These are phyloP conservation scores for Harringtonia aguacate DNA, from an alignment of 2,329 filamentous ascomycete genomes.

Conservation along the genomic window DNA sequence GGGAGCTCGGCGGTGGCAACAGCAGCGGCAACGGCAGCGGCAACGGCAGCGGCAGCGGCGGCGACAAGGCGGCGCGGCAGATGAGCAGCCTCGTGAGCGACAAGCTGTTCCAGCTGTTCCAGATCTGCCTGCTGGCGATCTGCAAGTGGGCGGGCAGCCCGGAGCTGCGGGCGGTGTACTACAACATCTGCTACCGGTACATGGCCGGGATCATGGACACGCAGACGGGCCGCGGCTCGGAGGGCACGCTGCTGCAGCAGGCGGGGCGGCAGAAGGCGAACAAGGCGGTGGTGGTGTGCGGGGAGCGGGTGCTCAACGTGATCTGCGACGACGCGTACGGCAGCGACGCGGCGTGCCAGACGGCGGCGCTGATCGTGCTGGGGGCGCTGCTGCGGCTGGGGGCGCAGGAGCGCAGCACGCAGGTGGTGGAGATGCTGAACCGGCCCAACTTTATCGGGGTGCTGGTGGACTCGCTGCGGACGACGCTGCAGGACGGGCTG, in stretches of 20 bases:
- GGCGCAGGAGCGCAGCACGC: constrained; percentile 57
- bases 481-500: constrained; percentile 62
- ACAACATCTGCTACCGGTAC: constrained; percentile 84
- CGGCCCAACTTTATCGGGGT: constrained; percentile 86
- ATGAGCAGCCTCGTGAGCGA: constrained; percentile 71
- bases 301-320: constrained; percentile 72
- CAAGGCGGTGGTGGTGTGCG: constrained; percentile 56
- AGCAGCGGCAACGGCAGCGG: not conserved
- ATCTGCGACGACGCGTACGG: constrained; percentile 90
- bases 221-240: constrained; percentile 14
- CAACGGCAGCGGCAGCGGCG: constrained; percentile 16
- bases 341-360: constrained; percentile 69
- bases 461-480: constrained; percentile 76
- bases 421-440: constrained; percentile 69
- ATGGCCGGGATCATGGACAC: constrained; percentile 55
- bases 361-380: constrained; percentile 78
- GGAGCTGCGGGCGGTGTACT: constrained; percentile 72
- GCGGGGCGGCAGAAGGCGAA: constrained; percentile 49
- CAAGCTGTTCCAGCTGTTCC: constrained; percentile 84
- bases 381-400: constrained; percentile 66
- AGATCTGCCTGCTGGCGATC: constrained; percentile 71
- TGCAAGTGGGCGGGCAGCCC: constrained; percentile 60
- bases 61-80: constrained; percentile 32
- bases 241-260: not conserved
- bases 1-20: not conserved